phyloP scores from a whole-genome alignment of 768 basidiomycete species.

The Pisolithus albus region DNA sequence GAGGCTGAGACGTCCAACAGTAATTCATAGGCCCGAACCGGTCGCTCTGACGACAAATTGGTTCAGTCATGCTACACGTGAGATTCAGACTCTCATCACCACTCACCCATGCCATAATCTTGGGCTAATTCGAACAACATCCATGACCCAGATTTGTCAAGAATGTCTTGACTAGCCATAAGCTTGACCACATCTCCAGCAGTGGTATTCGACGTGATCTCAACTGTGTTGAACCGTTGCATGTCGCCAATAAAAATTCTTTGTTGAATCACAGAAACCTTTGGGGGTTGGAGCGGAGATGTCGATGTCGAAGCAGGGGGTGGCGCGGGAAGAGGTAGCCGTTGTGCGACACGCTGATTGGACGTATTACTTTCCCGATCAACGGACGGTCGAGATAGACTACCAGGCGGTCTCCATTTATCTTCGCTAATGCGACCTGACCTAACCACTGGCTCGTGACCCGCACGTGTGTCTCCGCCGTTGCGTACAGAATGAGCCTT shows the following conservation, averaged over 20 bases:
- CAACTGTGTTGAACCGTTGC: conserved; percentile 70
- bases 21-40: conserved; percentile 82
- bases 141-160: conserved; percentile 68
- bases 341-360: conserved; percentile 19
- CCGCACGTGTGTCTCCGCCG: conserved; percentile 8
- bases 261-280: conserved; percentile 45
- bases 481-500: conserved; percentile 8
- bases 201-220: conserved; percentile 57
- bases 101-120: conserved; percentile 87
- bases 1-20: conserved; percentile 71
- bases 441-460: conserved; percentile 14
- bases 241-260: conserved; percentile 72
- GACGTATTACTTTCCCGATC: conserved; percentile 20
- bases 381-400: conserved; percentile 13
- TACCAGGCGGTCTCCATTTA: conserved; percentile 14
- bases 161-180: conserved; percentile 58
- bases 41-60: conserved; percentile 58
- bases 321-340: conserved; percentile 34
- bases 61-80: conserved; percentile 5
- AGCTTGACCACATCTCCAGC: conserved; percentile 68
- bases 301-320: conserved; percentile 15
- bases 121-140: conserved; percentile 88
- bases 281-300: conserved; percentile 21
- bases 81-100: neutral
- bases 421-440: conserved; percentile 24